Evolutionary conservation across 2,329 filamentous ascomycete species (phyloP).

Genomic region (Neurospora sp.): DNA sequence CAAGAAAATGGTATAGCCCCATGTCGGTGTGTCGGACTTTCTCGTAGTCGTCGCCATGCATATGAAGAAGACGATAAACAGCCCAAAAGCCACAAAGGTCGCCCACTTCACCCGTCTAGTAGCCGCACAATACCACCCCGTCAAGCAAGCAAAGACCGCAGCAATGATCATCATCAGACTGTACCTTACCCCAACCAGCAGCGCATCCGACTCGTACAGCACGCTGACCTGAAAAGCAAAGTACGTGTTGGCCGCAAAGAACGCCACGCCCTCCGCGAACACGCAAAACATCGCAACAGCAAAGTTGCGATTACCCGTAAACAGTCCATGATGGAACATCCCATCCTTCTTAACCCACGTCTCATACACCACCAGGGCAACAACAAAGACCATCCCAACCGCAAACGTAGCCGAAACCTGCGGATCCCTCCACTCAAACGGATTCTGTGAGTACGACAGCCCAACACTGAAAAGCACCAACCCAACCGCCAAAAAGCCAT

Average conservation of each 20-base stretch:
- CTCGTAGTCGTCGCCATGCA: conserved; percentile 25
- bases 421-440: conserved; percentile 28
- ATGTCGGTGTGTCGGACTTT: conserved; percentile 16
- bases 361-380: conserved; percentile 26
- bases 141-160: conserved; percentile 21
- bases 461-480: conserved; percentile 29
- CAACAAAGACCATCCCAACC: conserved; percentile 21
- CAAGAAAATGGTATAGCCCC: conserved; percentile 27
- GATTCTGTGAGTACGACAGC: conserved; percentile 30
- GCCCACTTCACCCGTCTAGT: conserved; percentile 20
- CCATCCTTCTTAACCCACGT: conserved; percentile 26
- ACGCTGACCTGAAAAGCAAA: conserved; percentile 29
- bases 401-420: conserved; percentile 27
- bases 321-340: conserved; percentile 32
- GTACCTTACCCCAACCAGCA: conserved; percentile 25
- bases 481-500: conserved; percentile 24
- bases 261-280: conserved; percentile 28
- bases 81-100: conserved; percentile 19
- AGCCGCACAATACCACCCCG: conserved; percentile 23
- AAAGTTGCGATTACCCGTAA: conserved; percentile 27
- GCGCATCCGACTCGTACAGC: conserved; percentile 26
- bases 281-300: conserved; percentile 25
- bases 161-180: conserved; percentile 24
- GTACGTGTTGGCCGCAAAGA: conserved; percentile 33
- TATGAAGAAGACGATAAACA: conserved; percentile 25